Percentiles rank a stretch among this genome's conserved stretches.
phyloP scores from a whole-genome alignment of 352 stramenopile genomes.

The Globisporangium paddicum region DNA sequence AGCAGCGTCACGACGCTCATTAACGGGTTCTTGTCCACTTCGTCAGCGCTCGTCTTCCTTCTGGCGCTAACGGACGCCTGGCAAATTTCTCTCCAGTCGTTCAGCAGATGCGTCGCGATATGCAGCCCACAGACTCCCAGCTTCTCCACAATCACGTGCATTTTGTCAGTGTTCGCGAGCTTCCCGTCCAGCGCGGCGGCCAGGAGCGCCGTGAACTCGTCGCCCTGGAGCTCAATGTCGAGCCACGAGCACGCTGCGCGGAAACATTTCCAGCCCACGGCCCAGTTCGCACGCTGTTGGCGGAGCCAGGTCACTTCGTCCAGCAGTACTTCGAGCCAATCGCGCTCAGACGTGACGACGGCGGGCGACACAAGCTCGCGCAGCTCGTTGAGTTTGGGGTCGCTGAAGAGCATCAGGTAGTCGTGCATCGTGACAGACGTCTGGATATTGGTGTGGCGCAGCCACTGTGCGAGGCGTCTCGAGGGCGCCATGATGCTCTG shows the following conservation, averaged over 20 bases:
- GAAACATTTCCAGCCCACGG: constrained; percentile 67
- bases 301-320: constrained; percentile 25
- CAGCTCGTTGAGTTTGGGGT: constrained; percentile 18
- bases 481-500: constrained; percentile 11
- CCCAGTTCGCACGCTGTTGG: constrained; percentile 30
- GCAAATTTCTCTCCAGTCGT: constrained; percentile 38
- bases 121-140: constrained; percentile 23
- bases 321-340: constrained; percentile 33
- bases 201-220: constrained; percentile 31
- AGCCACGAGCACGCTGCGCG: constrained; percentile 51
- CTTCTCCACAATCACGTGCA: constrained; percentile 28
- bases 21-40: neutral
- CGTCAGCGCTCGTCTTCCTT: neutral
- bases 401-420: constrained; percentile 31
- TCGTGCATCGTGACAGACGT: constrained; percentile 14
- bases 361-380: constrained; percentile 5
- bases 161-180: constrained; percentile 25
- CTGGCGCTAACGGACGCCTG: neutral
- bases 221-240: constrained; percentile 31
- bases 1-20: constrained; percentile 16
- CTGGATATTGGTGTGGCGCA: constrained; percentile 8
- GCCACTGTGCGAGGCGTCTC: constrained; percentile 17
- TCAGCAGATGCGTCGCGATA: constrained; percentile 26
- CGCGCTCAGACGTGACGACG: neutral
- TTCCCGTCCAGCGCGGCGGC: constrained; percentile 58